Evolutionary conservation across 805 yeast genomes (phyloP).

Genomic region (Dipodascopsis uninucleata): DNA sequence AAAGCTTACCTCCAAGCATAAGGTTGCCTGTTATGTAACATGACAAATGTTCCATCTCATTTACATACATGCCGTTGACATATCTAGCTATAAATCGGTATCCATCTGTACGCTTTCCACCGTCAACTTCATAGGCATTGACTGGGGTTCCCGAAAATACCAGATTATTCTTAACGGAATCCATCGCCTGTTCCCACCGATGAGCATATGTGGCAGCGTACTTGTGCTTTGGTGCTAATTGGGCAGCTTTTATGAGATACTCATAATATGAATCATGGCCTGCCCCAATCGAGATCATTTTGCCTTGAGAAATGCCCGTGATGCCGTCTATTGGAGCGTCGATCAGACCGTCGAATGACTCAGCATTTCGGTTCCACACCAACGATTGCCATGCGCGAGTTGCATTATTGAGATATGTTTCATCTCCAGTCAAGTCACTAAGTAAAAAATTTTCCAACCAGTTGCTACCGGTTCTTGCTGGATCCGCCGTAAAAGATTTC

Average conservation of each 20-base stretch:
- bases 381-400: constrained; percentile 22
- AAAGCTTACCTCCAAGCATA: constrained; percentile 22
- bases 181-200: constrained; percentile 25
- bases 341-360: constrained; percentile 22
- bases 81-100: constrained; percentile 17
- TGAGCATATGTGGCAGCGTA: constrained; percentile 12
- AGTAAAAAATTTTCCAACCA: constrained; percentile 43
- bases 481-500: constrained; percentile 3
- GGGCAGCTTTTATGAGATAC: constrained; percentile 25
- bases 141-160: constrained; percentile 18
- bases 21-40: constrained; percentile 25
- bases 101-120: constrained; percentile 10
- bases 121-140: constrained; percentile 13
- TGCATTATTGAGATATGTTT: constrained; percentile 36
- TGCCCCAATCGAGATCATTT: constrained; percentile 19
- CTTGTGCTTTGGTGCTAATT: constrained; percentile 17
- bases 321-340: constrained; percentile 21
- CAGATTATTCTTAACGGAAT: constrained; percentile 8
- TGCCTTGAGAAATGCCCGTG: constrained; percentile 16
- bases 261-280: constrained; percentile 26
- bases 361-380: constrained; percentile 17
- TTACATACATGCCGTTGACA: constrained; percentile 13
- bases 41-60: constrained; percentile 27
- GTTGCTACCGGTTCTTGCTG: constrained; percentile 20
- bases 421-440: constrained; percentile 42